A percentile compares a stretch with the other conserved stretches of the same genome.
These are phyloP conservation scores for Neoboletus brunneissimus DNA, from an alignment of 768 basidiomycete species.

Conservation along the genomic window DNA sequence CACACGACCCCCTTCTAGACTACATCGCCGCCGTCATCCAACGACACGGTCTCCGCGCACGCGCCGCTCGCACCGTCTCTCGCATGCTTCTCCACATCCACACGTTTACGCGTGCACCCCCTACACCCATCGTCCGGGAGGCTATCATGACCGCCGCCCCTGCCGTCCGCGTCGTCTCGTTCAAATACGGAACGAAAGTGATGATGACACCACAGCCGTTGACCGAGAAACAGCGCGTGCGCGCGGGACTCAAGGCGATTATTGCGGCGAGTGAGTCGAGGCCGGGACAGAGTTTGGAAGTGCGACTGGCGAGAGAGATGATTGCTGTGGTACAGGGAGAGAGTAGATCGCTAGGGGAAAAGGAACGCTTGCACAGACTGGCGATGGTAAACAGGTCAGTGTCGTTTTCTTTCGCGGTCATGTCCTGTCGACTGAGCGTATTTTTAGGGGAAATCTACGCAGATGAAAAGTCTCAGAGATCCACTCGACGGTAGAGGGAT, in stretches of 20 bases:
- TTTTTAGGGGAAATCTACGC: slow-evolving; percentile 24
- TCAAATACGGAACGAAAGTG: slow-evolving; percentile 64
- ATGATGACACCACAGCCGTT: slow-evolving; percentile 66
- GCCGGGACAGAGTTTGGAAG: slow-evolving; percentile 56
- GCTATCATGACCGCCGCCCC: slow-evolving; percentile 72
- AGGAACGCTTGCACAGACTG: slow-evolving; percentile 58
- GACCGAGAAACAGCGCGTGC: slow-evolving; percentile 75
- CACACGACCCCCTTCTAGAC: slow-evolving; percentile 68
- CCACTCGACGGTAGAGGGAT: neutral
- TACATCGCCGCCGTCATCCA: slow-evolving; percentile 64
- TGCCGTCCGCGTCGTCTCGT: slow-evolving; percentile 57
- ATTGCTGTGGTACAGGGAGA: slow-evolving; percentile 66
- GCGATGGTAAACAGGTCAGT: slow-evolving; percentile 80
- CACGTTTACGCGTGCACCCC: slow-evolving; percentile 70
- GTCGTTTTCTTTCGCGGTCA: neutral
- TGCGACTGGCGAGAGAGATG: slow-evolving; percentile 77
- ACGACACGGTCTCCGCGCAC: slow-evolving; percentile 60
- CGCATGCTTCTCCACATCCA: slow-evolving; percentile 71
- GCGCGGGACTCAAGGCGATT: slow-evolving; percentile 70
- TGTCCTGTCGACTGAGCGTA: slow-evolving; percentile 1
- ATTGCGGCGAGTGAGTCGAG: slow-evolving; percentile 57
- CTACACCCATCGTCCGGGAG: slow-evolving; percentile 73
- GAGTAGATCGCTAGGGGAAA: slow-evolving; percentile 56
- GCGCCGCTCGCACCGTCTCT: slow-evolving; percentile 54
- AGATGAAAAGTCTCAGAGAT: slow-evolving; percentile 3